Evolutionary conservation across 345 rosid genomes (phyloP).

Genomic region (Citrus australasica): DNA sequence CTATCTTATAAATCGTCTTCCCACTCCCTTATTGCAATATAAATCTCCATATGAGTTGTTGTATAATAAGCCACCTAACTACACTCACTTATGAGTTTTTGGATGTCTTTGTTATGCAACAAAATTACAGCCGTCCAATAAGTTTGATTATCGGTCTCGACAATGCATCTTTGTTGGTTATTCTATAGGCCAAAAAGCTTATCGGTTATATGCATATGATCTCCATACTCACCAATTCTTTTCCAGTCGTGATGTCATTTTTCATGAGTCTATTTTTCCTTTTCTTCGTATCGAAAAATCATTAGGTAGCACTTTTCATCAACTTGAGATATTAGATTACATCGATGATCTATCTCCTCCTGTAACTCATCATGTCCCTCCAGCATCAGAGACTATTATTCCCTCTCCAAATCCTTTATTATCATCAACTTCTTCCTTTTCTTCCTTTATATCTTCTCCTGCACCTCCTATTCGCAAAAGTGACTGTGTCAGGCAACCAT

Average conservation of each 20-base stretch:
- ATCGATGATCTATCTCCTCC: no score
- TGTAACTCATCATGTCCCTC: no score
- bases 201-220: neutral
- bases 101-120: constrained; percentile 3
- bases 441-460: no score
- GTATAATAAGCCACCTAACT: no score
- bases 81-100: neutral
- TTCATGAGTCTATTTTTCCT: neutral
- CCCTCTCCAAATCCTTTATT: no score
- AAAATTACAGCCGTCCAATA: neutral
- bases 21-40: neutral
- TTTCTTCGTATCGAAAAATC: no score
- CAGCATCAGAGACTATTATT: no score
- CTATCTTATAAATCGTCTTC: neutral
- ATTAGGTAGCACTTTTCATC: no score
- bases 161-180: neutral
- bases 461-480: no score
- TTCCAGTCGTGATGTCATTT: neutral
- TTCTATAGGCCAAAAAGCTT: neutral
- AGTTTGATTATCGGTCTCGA: neutral
- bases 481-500: no score
- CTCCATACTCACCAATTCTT: neutral
- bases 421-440: no score
- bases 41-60: neutral
- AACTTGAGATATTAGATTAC: no score